Evolutionary conservation across 2,329 filamentous ascomycete species (phyloP), one percentile per base, ranked within the genome.

Genomic region (Arthrobotrys pseudoclavata): DNA sequence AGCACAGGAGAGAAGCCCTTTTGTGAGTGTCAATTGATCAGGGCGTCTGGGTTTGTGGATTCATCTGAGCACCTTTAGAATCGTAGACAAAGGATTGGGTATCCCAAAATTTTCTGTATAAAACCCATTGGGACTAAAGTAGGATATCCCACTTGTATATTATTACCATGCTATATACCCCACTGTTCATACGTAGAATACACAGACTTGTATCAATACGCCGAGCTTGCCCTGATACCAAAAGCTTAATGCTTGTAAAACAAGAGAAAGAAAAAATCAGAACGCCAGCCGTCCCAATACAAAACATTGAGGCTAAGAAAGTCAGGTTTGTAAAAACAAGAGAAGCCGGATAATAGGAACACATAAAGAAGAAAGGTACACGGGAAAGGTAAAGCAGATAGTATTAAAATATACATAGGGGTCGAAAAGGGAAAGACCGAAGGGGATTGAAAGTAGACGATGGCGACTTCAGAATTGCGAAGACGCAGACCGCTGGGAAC

Each of bases 111-210:
- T 24, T 45, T 24, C 47, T 62, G 40, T 62, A 42, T 1, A 62
- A 62, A 29, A 37, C 4, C n/a, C 7, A 18, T 45, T 26, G 57
- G 57, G 57, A 31, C 15, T 10, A 18, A 26, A 15, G 0, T n/a
- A 10, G 1, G 1, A 29, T 37, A 40, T 26, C 66, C 52, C 50
- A 69, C 61, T 22, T 69, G 66, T 69, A 69, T 45, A 69, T 60
- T 67, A 52, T 34, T 37, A 40, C 26, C n/a, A 18, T 10, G 10
- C 29, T 20, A 55, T 66, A 68, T 68, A 52, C 48, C 52, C 52
- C 52, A 9, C 52, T 57, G 52, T 37, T 37, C n/a, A 57, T 34
- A 37, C n/a, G 37, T 37, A 57, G 29, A 57, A 37, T 22, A 57
- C 4, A 55, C 52, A 12, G 15, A 4, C 9, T 37, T 37, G 52